Evolutionary conservation across 306 rosid genomes (phyloP).

Genomic region (Cajanus cajan): DNA sequence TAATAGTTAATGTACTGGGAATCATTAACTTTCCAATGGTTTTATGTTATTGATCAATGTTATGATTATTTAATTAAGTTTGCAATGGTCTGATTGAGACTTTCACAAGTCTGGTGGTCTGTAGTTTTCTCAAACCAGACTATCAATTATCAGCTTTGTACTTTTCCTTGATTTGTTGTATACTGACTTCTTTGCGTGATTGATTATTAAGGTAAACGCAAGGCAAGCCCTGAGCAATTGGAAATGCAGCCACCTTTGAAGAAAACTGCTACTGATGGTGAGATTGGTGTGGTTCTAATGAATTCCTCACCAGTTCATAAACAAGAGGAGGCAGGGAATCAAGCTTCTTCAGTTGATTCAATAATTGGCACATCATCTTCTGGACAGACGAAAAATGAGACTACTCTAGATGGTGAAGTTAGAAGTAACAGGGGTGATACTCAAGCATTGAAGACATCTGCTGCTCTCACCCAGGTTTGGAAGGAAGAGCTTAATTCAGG

Average conservation of each 20-base stretch:
- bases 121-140: background rate
- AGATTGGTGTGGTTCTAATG: constrained; percentile 3
- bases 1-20: background rate
- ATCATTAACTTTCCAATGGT: background rate
- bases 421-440: constrained; percentile 26
- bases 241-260: constrained; percentile 41
- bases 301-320: constrained; percentile 36
- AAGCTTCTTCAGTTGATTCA: constrained; percentile 35
- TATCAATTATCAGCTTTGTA: background rate
- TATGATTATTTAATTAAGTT: background rate
- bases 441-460: constrained; percentile 38
- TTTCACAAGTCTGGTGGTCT: background rate
- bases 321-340: constrained; percentile 34
- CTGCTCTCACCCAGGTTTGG: constrained; percentile 71
- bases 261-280: constrained; percentile 42
- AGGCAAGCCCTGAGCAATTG: constrained; percentile 35
- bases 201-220: constrained; percentile 39
- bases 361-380: constrained; percentile 33
- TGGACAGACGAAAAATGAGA: constrained; percentile 30
- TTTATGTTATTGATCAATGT: background rate
- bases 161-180: constrained; percentile 1
- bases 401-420: constrained; percentile 15
- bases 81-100: constrained; percentile 14
- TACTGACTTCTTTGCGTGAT: constrained; percentile 1
- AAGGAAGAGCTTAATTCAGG: constrained; percentile 75